Evolutionary conservation across 768 basidiomycete genomes (phyloP), one percentile per base, ranked within the genome.

Genomic region (Termitomyces eurrhizus): DNA sequence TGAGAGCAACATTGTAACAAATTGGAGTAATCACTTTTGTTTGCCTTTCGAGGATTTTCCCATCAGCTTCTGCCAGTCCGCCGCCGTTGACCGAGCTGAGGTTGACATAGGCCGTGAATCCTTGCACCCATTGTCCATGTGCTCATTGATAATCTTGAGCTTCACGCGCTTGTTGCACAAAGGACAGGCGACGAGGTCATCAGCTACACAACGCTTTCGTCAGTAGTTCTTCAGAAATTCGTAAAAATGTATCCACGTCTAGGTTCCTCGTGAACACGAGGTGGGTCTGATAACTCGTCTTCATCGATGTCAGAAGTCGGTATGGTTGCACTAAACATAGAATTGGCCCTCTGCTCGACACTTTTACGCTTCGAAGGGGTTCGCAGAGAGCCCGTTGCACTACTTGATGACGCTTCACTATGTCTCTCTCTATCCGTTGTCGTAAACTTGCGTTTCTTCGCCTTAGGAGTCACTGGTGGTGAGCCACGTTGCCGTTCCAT

Each of bases 111-210:
- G 64, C 24, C 55, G 57, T n/a, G 68, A 59, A 60, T 73, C 73
- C 59, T 67, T 77, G 67, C 88, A 93, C 7, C 77, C 76, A 46
- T 78, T 79, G 61, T 92, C 90, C 60, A 93, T 79, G 67, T 93
- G 91, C 7, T 63, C 57, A 61, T 92, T 89, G 58, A 92, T 84
- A 11, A 63, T 68, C 14, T 76, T 72, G 37, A 77, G 78, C 24
- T 72, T 75, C 26, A 90, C 77, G 11, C 58, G 65, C 48, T 73
- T 74, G 16, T 70, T 64, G 64, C 91, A 93, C 55, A 90, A 60
- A 9, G 91, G 91, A 67, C 91, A 93, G 2, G 70, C 49, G 1
- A 89, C 81, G 8, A 77, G 48, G 35, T 68, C 68, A 46, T 75
- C 74, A 11, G 74, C 79, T 83, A 62, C 35, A 26, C 18, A 41